Conservation (phyloP, 768 basidiomycete genomes). For the Leccinum imitatum region DNA sequence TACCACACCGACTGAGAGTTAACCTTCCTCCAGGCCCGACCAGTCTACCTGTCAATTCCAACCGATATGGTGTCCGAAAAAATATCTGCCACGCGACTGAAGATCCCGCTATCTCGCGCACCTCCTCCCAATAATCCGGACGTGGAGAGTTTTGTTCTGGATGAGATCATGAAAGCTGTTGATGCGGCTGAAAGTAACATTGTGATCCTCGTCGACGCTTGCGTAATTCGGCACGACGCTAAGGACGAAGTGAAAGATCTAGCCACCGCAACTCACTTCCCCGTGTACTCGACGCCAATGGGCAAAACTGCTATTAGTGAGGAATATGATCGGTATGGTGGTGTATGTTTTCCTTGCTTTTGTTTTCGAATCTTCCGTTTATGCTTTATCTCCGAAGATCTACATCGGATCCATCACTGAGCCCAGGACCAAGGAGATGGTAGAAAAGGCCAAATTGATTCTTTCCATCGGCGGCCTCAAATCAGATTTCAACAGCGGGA, state of each 20-base stretch:
- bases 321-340: slow-evolving; percentile 70
- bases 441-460: slow-evolving; percentile 75
- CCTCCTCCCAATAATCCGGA: slow-evolving; percentile 54
- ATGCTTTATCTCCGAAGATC: slow-evolving; percentile 44
- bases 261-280: slow-evolving; percentile 61
- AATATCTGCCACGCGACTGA: slow-evolving; percentile 63
- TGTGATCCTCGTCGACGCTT: slow-evolving; percentile 79
- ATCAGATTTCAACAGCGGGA: slow-evolving; percentile 87
- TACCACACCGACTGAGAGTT: background rate
- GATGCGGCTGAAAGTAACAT: slow-evolving; percentile 59
- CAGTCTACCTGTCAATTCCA: slow-evolving; percentile 85
- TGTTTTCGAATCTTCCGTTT: background rate
- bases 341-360: slow-evolving; percentile 47
- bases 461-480: slow-evolving; percentile 69
- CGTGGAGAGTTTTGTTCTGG: slow-evolving; percentile 67
- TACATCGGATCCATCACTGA: slow-evolving; percentile 73
- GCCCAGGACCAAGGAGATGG: slow-evolving; percentile 63
- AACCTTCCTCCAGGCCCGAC: slow-evolving; percentile 55
- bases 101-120: slow-evolving; percentile 52
- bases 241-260: slow-evolving; percentile 63
- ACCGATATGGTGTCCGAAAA: slow-evolving; percentile 75
- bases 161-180: slow-evolving; percentile 66
- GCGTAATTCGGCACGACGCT: slow-evolving; percentile 70
- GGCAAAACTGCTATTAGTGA: slow-evolving; percentile 80
- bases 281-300: slow-evolving; percentile 77